Evolutionary conservation across 768 basidiomycete genomes (phyloP).

Genomic region (Russula ochroleuca): DNA sequence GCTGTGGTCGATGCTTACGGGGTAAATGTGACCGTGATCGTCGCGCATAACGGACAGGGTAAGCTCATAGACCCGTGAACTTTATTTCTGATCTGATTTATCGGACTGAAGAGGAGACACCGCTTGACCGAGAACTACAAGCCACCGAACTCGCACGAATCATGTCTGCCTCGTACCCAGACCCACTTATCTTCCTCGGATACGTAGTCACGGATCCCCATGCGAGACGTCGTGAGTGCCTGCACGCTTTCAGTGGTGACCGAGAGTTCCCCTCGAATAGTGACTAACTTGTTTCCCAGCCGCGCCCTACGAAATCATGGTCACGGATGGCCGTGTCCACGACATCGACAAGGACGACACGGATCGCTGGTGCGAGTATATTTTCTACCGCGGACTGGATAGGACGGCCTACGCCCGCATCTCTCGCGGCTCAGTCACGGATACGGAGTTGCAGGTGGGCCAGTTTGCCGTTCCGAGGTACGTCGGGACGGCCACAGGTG

Average conservation of each 20-base stretch:
- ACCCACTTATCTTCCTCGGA: conserved; percentile 75
- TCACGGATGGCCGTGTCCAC: conserved; percentile 71
- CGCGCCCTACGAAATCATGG: conserved; percentile 69
- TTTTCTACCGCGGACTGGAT: conserved; percentile 76
- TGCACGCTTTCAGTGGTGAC: background rate
- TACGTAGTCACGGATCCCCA: conserved; percentile 74
- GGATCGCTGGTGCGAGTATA: conserved; percentile 89
- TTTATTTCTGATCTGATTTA: background rate
- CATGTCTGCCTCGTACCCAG: conserved; percentile 63
- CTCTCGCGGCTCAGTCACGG: conserved; percentile 79
- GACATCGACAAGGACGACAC: conserved; percentile 73
- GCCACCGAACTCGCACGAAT: conserved; percentile 75
- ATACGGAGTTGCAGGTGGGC: conserved; percentile 86
- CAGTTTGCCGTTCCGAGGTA: conserved; percentile 74
- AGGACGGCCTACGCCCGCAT: conserved; percentile 79
- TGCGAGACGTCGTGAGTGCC: conserved; percentile 53
- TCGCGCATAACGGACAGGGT: conserved; percentile 92
- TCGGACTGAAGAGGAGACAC: conserved; percentile 65
- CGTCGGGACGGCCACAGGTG: conserved; percentile 43
- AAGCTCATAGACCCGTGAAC: conserved; percentile 9
- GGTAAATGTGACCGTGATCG: conserved; percentile 73
- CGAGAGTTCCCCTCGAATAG: background rate
- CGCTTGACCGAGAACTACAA: conserved; percentile 84
- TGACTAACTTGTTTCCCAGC: conserved; percentile 39
- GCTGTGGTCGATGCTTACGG: conserved; percentile 79